Conservation (phyloP, 148 eudicot species). For the Talinum fruticosum region DNA sequence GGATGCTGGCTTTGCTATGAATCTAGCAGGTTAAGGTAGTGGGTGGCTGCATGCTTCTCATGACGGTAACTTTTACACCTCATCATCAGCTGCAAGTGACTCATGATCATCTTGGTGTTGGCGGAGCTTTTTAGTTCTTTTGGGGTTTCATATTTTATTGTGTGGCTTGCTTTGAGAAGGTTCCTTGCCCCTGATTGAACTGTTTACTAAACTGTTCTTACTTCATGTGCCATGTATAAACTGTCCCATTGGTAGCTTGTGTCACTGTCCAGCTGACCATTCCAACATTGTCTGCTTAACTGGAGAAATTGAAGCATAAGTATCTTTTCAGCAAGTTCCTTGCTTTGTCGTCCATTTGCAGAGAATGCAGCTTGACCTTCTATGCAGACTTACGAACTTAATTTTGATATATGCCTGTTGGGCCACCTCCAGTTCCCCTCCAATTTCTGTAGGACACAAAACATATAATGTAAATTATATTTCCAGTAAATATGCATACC, state of each 20-base stretch:
- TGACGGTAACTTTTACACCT: neutral
- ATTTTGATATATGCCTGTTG: conserved; percentile 1
- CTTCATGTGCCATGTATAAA: conserved; percentile 5
- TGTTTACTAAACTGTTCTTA: conserved; percentile 8
- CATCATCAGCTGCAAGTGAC: conserved; percentile 5
- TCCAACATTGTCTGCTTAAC: neutral
- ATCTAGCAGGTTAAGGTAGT: conserved; percentile 6
- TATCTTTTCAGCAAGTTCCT: neutral
- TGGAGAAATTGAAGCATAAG: conserved; percentile 1
- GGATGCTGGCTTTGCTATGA: neutral
- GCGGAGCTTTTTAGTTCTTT: conserved; percentile 4
- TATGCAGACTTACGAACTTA: neutral
- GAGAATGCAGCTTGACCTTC: conserved; percentile 6
- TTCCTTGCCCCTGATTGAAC: conserved; percentile 1
- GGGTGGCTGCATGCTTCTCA: conserved; percentile 3
- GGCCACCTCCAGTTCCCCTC: neutral
- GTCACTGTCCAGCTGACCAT: neutral
- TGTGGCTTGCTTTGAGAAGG: conserved; percentile 14
- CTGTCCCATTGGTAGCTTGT: neutral
- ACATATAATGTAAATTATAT: neutral
- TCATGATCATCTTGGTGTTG: conserved; percentile 6
- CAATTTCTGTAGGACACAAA: neutral
- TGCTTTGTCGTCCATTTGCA: neutral
- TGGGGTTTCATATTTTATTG: neutral
- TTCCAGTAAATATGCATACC: neutral